Evolutionary conservation across 106 monocot genomes (phyloP), one percentile per base, ranked within the genome.

Genomic region (Dioscorea dumetorum): DNA sequence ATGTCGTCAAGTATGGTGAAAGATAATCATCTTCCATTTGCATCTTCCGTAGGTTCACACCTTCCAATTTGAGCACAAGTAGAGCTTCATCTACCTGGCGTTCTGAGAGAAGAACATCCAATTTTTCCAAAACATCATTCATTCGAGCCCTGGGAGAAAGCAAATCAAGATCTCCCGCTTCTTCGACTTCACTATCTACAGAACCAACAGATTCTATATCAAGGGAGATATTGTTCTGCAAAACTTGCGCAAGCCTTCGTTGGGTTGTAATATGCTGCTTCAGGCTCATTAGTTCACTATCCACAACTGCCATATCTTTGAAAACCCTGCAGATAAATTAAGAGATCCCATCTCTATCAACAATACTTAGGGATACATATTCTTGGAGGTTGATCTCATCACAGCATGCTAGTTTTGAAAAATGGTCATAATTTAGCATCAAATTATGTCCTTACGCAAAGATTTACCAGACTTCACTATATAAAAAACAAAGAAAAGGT

Each of bases 31-130:
- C 67, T 63, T 74, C 62, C 8, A 28, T 73, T 22, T 70, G 18
- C 48, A 77, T 50, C 57, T 67, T 76, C 22, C 69, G 41, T 17
- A 84, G 59, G 33, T 19, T 61, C 24, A 73, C 31, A 48, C 11
- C 62, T 53, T 66, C 70, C 59, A 54, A 71, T 59, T 80, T 66
- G 52, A 84, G 52, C 50, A 74, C 1, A 34, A 33, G n/a, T 17
- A 76, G 53, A 41, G 75, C 82, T 53, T 82, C 73, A 22, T 82
- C 65, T 18, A 78, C 16, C 28, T 67, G 70, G 16, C n/a, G 58
- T 35, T 82, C 79, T 16, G 67, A 72, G 14, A 82, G 58, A 72
- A 86, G 80, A 67, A 72, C 54, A 33, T 82, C 78, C 58, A 86
- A 8, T 33, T 58, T 84, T 32, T 74, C 84, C 31, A 84, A 57